These are phyloP conservation scores for Colletotrichum cordylinicola DNA, from an alignment of 2,329 filamentous ascomycete species.

Conservation along the genomic window DNA sequence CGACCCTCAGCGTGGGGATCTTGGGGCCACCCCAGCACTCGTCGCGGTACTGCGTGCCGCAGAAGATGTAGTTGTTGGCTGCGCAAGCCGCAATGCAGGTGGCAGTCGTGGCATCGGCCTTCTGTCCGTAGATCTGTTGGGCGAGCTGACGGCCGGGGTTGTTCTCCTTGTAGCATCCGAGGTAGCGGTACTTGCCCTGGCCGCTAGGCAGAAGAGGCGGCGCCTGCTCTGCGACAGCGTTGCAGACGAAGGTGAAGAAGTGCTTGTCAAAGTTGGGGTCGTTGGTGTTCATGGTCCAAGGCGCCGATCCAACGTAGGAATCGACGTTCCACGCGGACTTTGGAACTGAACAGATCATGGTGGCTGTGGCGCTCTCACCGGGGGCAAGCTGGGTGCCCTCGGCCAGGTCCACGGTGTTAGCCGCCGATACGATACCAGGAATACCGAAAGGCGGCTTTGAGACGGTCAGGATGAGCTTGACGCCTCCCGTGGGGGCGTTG, in stretches of 20 bases:
- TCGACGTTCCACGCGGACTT: conserved; percentile 63
- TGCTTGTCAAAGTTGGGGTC: conserved; percentile 59
- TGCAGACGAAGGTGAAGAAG: conserved; percentile 56
- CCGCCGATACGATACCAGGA: conserved; percentile 56
- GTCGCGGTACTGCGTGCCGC: conserved; percentile 53
- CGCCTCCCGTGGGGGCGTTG: conserved; percentile 47
- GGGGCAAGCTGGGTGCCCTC: conserved; percentile 58
- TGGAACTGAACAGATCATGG: conserved; percentile 59
- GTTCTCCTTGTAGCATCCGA: conserved; percentile 62
- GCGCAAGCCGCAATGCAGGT: conserved; percentile 52
- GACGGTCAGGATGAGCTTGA: conserved; percentile 59
- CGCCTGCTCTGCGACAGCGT: conserved; percentile 57
- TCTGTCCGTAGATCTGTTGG: conserved; percentile 41
- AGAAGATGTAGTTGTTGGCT: conserved; percentile 41
- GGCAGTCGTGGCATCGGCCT: conserved; percentile 45
- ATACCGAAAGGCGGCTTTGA: conserved; percentile 67
- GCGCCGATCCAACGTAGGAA: conserved; percentile 51
- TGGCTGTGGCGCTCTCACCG: conserved; percentile 56
- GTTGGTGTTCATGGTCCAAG: conserved; percentile 64
- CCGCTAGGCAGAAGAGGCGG: conserved; percentile 51
- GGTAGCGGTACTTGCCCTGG: conserved; percentile 54
- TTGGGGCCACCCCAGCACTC: conserved; percentile 62
- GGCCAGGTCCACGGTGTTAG: conserved; percentile 61
- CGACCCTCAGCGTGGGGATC: conserved; percentile 48
- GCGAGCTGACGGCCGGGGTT: conserved; percentile 59